Evolutionary conservation across 192 early-diverging fungal genomes (phyloP), one percentile per base, ranked within the genome.

Genomic region (Linnemannia zychae): DNA sequence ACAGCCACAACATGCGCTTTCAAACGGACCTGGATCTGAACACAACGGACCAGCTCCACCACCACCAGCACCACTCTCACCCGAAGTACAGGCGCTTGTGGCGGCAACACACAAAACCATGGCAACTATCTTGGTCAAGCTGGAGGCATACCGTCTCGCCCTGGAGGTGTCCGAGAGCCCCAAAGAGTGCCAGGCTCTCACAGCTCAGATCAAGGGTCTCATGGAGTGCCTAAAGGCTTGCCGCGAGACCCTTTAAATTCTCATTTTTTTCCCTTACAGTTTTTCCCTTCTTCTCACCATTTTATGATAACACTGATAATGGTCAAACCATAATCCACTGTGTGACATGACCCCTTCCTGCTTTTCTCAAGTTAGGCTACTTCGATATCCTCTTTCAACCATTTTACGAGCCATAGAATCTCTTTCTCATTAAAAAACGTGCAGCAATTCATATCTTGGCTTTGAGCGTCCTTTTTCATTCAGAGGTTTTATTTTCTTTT

Each of bases 201-300:
- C 83, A 7, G 37, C 12, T 24, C 83, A 85, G 49, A 85, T 85
- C 69, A 85, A 76, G 36, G 83, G 83, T 0, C 78, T 85, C 2
- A 85, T 85, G 83, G 83, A 85, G 74, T 85, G 83, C 33, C 44
- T 85, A 33, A 85, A 79, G n/a, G 83, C 83, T 1, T 85, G 83
- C 31, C 77, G 83, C 22, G 83, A 79, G 37, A 73, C 78, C 5
- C 83, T 85, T 13, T 79, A 53, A 66, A 40, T 24, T 28, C 20
- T 49, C 17, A 63, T 38, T 22, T 15, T 36, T 22, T 67, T 4
- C 31, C 13, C 36, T 16, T 28, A 60, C 22, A 11, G 11, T 44
- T n/a, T 34, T 38, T 36, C 13, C 33, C 6, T 34, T 53, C 52
- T n/a, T 22, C 6, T 37, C 52, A 22, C 4, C 33, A n/a, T 18